These are phyloP conservation scores for Rhododendron griersonianum DNA, from an alignment of 148 eudicot species.

Conservation along the genomic window DNA sequence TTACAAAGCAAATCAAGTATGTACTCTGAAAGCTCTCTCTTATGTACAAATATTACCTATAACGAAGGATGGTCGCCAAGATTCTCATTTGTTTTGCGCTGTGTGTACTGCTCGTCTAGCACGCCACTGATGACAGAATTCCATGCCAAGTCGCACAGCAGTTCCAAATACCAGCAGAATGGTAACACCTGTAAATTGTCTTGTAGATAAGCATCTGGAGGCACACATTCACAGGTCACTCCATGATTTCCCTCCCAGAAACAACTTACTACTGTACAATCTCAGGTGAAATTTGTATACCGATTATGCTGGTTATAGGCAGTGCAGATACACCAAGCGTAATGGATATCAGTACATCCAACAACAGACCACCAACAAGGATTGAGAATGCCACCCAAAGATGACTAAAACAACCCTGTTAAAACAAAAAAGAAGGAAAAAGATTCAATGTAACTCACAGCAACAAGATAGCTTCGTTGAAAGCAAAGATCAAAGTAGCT, in stretches of 20 bases:
- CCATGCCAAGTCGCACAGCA: slow-evolving; percentile 29
- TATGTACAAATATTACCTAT: slow-evolving; percentile 18
- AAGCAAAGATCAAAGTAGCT: not conserved
- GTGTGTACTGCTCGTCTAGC: slow-evolving; percentile 22
- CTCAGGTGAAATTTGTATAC: not conserved
- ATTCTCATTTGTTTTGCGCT: slow-evolving; percentile 18
- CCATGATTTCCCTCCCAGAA: not conserved
- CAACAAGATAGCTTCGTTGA: not conserved
- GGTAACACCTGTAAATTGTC: slow-evolving; percentile 21
- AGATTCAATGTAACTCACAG: not conserved
- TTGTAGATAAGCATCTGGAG: not conserved
- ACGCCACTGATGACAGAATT: slow-evolving; percentile 30
- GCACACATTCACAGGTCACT: not conserved
- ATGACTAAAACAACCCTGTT: slow-evolving; percentile 29
- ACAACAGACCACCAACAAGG: slow-evolving; percentile 26
- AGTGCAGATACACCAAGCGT: slow-evolving; percentile 22
- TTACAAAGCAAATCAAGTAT: not conserved
- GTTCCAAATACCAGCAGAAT: slow-evolving; percentile 30
- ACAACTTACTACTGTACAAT: not conserved
- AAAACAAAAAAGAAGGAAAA: not conserved
- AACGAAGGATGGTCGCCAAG: slow-evolving; percentile 21
- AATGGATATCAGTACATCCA: slow-evolving; percentile 25
- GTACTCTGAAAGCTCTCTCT: not conserved
- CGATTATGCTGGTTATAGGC: slow-evolving; percentile 30
- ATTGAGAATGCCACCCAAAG: slow-evolving; percentile 40